Conservation (phyloP, 768 basidiomycete genomes). For the Neoboletus brunneissimus region DNA sequence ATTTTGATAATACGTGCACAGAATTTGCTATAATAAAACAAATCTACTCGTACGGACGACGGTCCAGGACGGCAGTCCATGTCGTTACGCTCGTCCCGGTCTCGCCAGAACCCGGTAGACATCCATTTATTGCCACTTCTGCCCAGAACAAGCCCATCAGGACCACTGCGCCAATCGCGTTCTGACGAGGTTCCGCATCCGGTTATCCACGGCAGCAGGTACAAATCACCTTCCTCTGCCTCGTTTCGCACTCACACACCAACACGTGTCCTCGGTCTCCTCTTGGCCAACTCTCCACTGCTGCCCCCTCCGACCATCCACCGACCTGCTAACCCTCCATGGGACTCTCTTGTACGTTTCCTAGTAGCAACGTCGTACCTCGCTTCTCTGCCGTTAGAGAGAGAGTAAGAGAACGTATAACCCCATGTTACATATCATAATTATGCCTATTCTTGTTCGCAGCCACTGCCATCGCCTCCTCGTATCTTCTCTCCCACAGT, state of each 20-base stretch:
- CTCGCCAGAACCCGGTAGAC: slow-evolving; percentile 13
- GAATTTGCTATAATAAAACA: slow-evolving; percentile 20
- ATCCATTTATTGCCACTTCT: slow-evolving; percentile 10
- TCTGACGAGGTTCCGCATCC: slow-evolving; percentile 20
- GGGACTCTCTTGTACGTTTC: background rate
- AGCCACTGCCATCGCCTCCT: background rate
- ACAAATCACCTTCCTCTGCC: background rate
- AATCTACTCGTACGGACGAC: slow-evolving; percentile 1
- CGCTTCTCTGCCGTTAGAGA: background rate
- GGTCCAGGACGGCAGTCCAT: slow-evolving; percentile 22
- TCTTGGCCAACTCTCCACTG: background rate
- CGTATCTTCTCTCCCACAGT: slow-evolving; percentile 7
- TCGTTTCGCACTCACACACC: background rate
- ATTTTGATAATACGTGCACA: slow-evolving; percentile 6
- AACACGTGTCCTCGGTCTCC: slow-evolving; percentile 1
- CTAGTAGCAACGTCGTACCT: background rate
- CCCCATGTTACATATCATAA: background rate
- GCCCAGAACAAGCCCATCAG: slow-evolving; percentile 4
- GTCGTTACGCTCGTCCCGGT: slow-evolving; percentile 15
- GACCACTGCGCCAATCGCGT: slow-evolving; percentile 15
- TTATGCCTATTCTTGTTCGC: background rate
- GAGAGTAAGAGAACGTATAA: background rate
- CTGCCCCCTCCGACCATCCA: background rate
- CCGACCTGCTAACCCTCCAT: background rate
- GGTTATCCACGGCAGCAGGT: slow-evolving; percentile 15